Conservation (phyloP, 1,284 basidiomycete species). For the Heliocybe sulcata region DNA sequence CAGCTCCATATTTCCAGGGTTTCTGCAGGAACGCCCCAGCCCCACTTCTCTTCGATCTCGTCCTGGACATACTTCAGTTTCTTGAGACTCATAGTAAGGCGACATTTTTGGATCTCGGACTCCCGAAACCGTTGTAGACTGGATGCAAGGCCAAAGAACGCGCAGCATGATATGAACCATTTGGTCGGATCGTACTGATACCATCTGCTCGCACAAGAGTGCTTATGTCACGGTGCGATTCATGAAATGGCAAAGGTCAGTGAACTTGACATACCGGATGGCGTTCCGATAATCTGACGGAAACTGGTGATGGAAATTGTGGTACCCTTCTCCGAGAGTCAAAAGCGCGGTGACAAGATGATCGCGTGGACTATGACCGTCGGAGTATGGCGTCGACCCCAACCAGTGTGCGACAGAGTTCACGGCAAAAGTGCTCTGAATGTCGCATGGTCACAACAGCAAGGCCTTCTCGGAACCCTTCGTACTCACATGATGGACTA, state of each 20-base stretch:
- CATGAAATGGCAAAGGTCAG: conserved; percentile 13
- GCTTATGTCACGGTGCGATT: conserved; percentile 12
- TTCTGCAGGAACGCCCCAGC: conserved; percentile 61
- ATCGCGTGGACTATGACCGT: conserved; percentile 77
- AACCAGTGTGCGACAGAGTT: conserved; percentile 90
- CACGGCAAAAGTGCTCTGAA: conserved; percentile 83
- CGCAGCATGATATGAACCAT: conserved; percentile 77
- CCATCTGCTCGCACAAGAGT: conserved; percentile 37
- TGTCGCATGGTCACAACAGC: neutral
- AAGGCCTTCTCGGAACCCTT: conserved; percentile 29
- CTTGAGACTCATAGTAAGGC: conserved; percentile 80
- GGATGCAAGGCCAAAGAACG: conserved; percentile 61
- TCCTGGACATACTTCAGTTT: conserved; percentile 60
- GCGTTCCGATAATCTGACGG: conserved; percentile 81
- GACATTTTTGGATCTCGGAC: conserved; percentile 81
- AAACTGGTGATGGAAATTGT: conserved; percentile 90
- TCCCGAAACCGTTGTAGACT: conserved; percentile 80
- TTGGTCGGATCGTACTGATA: conserved; percentile 70
- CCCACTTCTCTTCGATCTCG: conserved; percentile 29
- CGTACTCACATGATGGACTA: conserved; percentile 71
- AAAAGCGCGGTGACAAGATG: conserved; percentile 82
- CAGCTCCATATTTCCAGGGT: conserved; percentile 75
- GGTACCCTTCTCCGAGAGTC: conserved; percentile 90
- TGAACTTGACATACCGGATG: conserved; percentile 60
- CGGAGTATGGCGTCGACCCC: conserved; percentile 80